A percentile compares a stretch with the other conserved stretches of the same genome.
phyloP scores from a whole-genome alignment of 257 asterid genomes.

The Asclepias syriaca region DNA sequence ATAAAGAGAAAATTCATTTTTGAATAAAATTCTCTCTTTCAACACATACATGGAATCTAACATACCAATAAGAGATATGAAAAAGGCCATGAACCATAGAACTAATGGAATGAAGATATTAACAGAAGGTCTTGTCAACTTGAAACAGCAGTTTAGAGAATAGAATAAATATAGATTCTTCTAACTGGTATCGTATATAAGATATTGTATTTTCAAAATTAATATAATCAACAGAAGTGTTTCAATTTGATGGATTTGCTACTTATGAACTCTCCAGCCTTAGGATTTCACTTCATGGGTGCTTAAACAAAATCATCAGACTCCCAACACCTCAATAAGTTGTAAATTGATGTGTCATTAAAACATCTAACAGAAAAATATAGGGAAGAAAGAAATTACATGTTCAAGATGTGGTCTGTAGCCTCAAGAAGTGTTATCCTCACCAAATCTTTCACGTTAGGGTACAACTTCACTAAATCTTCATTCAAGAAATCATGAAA shows the following conservation, averaged over 20 bases:
- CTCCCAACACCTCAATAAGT: not conserved
- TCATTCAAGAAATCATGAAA: slow-evolving; percentile 82
- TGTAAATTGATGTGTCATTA: not conserved
- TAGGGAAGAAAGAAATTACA: slow-evolving; percentile 39
- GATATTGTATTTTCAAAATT: not conserved
- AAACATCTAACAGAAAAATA: not conserved
- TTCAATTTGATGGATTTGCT: not conserved
- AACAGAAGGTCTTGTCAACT: not conserved
- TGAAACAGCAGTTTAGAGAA: not conserved
- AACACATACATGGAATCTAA: not conserved
- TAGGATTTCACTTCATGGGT: not conserved
- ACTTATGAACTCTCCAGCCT: not conserved
- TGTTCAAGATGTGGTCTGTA: slow-evolving; percentile 79
- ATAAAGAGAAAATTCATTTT: not conserved
- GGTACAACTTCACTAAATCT: slow-evolving; percentile 77
- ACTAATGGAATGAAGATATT: not conserved
- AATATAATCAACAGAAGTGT: not conserved
- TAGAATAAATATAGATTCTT: not conserved
- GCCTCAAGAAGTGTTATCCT: slow-evolving; percentile 92
- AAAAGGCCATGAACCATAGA: not conserved
- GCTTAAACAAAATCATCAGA: not conserved
- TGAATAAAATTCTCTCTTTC: not conserved
- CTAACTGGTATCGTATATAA: not conserved
- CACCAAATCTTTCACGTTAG: slow-evolving; percentile 60
- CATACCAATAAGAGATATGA: not conserved